Evolutionary conservation across 2,329 filamentous ascomycete genomes (phyloP).

Genomic region (Lecanicillium sp.): DNA sequence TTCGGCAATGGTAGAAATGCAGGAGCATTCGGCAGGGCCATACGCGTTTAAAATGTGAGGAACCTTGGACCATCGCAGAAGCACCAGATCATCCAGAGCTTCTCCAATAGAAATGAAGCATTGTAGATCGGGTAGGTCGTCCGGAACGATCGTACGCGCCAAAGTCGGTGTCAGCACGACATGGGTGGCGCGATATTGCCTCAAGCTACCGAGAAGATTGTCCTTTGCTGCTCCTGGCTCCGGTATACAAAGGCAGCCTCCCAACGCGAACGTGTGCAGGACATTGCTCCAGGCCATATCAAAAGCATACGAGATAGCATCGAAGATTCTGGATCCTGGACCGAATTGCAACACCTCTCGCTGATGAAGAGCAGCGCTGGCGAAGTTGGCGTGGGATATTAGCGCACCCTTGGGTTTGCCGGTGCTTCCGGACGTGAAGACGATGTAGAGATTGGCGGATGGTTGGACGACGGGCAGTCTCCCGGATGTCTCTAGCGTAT

Average conservation of each 20-base stretch:
- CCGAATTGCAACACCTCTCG: not conserved
- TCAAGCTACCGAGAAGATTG: not conserved
- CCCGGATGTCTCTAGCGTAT: not conserved
- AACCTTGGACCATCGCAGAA: too few relatives aligned
- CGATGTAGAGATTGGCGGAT: constrained; percentile 10
- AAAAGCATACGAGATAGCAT: constrained; percentile 13
- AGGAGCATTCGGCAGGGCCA: constrained; percentile 3
- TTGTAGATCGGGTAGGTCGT: too few relatives aligned
- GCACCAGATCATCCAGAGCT: not conserved
- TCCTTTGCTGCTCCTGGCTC: constrained; percentile 4
- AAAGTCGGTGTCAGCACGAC: not conserved
- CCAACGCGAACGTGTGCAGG: constrained; percentile 12
- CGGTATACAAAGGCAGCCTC: constrained; percentile 16
- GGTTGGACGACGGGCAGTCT: too few relatives aligned
- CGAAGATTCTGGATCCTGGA: not conserved
- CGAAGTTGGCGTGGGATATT: constrained; percentile 11
- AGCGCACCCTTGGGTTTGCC: constrained; percentile 16
- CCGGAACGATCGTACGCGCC: too few relatives aligned
- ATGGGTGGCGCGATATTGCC: not conserved
- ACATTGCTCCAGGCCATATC: constrained; percentile 15
- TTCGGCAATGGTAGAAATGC: too few relatives aligned
- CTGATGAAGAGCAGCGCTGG: not conserved
- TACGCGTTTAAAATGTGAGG: not conserved
- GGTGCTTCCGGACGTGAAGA: constrained; percentile 15
- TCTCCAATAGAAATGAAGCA: not conserved